These are phyloP conservation scores for Phaeosphaeriaceae sp. DNA, from an alignment of 2,329 filamentous ascomycete species.

Conservation along the genomic window DNA sequence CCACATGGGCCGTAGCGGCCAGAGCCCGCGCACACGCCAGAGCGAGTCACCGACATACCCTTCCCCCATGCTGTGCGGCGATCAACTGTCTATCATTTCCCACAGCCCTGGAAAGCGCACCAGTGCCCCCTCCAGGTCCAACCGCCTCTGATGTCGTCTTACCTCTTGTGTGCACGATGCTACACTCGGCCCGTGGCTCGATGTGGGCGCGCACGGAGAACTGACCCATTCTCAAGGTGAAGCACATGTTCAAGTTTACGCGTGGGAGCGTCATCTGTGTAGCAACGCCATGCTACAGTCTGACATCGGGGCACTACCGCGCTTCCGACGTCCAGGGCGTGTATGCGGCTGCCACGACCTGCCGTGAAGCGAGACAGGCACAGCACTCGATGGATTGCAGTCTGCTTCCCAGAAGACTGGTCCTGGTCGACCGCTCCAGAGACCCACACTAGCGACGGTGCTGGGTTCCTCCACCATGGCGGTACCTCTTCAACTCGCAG, in stretches of 20 bases:
- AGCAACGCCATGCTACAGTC: neutral
- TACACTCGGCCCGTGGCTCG: slow-evolving; percentile 1
- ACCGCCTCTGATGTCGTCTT: slow-evolving; percentile 39
- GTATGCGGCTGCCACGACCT: slow-evolving; percentile 1
- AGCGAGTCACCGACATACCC: slow-evolving; percentile 21
- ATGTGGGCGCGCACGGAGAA: neutral
- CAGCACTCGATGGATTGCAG: slow-evolving; percentile 23
- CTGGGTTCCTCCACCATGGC: slow-evolving; percentile 38
- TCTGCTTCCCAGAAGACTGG: slow-evolving; percentile 30
- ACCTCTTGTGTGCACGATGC: slow-evolving; percentile 15
- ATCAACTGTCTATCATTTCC: slow-evolving; percentile 36
- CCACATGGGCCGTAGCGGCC: slow-evolving; percentile 21
- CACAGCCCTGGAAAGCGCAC: slow-evolving; percentile 30
- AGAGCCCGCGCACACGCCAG: slow-evolving; percentile 11
- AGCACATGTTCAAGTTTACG: neutral
- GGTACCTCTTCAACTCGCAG: slow-evolving; percentile 34
- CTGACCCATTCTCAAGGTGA: neutral
- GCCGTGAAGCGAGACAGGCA: slow-evolving; percentile 4
- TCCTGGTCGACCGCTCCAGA: slow-evolving; percentile 33
- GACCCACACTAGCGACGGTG: slow-evolving; percentile 35
- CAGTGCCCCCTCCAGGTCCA: slow-evolving; percentile 27
- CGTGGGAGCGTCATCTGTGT: neutral
- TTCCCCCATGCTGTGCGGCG: slow-evolving; percentile 25
- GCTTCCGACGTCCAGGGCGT: neutral
- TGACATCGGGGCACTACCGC: neutral